Conservation (phyloP, 2,329 filamentous ascomycete species). For the Geosmithia morbida region DNA sequence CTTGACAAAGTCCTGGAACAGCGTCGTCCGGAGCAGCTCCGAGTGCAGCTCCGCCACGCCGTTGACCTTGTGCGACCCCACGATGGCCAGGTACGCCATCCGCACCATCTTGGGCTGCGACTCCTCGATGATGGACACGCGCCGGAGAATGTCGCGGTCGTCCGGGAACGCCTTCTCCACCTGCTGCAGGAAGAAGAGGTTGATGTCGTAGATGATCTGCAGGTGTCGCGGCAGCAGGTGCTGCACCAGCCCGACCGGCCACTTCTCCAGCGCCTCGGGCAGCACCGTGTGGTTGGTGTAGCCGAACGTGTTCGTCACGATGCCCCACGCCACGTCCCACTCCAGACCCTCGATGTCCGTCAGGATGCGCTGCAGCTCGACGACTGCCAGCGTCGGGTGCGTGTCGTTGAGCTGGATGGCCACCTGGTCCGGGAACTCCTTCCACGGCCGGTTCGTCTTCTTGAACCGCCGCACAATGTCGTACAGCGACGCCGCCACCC, state of each 20-base stretch:
- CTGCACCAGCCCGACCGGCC: slow-evolving; percentile 87
- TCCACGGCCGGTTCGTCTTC: slow-evolving; percentile 86
- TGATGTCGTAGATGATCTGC: slow-evolving; percentile 97
- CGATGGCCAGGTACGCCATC: slow-evolving; percentile 90
- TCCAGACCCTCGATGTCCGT: slow-evolving; percentile 80
- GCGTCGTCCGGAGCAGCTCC: slow-evolving; percentile 96
- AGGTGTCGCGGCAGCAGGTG: slow-evolving; percentile 87
- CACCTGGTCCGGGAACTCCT: slow-evolving; percentile 83
- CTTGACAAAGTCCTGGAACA: slow-evolving; percentile 96
- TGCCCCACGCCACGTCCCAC: slow-evolving; percentile 86
- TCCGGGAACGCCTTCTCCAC: slow-evolving; percentile 87
- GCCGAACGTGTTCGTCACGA: slow-evolving; percentile 67
- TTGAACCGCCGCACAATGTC: slow-evolving; percentile 98
- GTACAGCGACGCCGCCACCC: slow-evolving; percentile 91
- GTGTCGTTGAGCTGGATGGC: slow-evolving; percentile 98
- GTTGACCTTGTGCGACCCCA: slow-evolving; percentile 98
- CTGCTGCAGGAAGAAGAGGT: slow-evolving; percentile 78
- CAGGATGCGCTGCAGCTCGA: slow-evolving; percentile 87
- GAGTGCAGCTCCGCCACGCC: slow-evolving; percentile 96
- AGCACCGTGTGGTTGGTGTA: slow-evolving; percentile 99
- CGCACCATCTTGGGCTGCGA: slow-evolving; percentile 94
- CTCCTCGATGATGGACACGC: slow-evolving; percentile 97
- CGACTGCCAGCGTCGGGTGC: slow-evolving; percentile 89
- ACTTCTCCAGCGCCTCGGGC: slow-evolving; percentile 94
- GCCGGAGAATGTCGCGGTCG: slow-evolving; percentile 68